Percentiles rank a stretch among this genome's conserved stretches.
These are phyloP conservation scores for Diplodia corticola DNA, from an alignment of 2,329 filamentous ascomycete genomes.

Conservation along the genomic window DNA sequence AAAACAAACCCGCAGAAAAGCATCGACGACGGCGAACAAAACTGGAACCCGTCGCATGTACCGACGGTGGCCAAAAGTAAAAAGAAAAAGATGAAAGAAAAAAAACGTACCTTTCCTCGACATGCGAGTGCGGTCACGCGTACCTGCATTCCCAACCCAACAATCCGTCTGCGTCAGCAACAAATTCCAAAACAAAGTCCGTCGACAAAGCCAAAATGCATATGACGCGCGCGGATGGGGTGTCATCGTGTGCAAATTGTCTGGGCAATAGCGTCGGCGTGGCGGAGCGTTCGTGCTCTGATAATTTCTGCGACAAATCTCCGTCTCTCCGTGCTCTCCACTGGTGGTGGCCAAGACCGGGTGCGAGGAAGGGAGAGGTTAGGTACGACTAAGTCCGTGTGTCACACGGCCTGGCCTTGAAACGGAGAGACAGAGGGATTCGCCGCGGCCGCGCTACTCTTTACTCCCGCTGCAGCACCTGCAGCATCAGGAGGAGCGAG, in stretches of 20 bases:
- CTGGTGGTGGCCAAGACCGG: neutral
- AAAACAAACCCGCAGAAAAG: neutral
- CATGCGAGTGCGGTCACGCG: constrained; percentile 23
- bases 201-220: neutral
- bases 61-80: neutral
- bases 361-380: neutral
- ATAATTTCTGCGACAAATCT: constrained; percentile 5
- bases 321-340: neutral
- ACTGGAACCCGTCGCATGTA: neutral
- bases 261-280: neutral
- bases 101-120: constrained; percentile 24
- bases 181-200: neutral
- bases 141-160: constrained; percentile 18
- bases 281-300: neutral
- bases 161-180: neutral
- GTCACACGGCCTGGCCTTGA: neutral
- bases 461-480: neutral
- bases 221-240: neutral
- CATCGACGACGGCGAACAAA: neutral
- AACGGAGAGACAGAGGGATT: neutral
- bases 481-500: neutral
- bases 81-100: neutral
- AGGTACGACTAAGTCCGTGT: neutral
- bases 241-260: neutral
- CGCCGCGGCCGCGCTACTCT: neutral